phyloP scores from a whole-genome alignment of 169 alveolate genomes.

The Plasmodium berghei region DNA sequence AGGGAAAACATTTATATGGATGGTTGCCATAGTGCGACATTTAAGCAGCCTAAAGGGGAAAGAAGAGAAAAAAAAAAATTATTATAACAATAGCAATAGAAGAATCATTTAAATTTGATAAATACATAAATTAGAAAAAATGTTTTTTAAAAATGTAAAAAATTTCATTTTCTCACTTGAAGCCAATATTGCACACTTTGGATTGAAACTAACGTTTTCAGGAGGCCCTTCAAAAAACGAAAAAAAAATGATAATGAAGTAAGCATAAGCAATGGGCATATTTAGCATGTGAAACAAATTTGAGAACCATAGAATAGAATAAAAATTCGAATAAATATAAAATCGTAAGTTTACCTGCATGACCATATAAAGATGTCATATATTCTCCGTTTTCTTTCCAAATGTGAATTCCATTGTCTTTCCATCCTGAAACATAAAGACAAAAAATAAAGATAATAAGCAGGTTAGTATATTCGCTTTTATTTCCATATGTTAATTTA shows the following conservation, averaged over 20 bases:
- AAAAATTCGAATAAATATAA: not conserved
- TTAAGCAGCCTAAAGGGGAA: constrained; percentile 46
- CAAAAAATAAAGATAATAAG: not conserved
- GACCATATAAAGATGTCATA: constrained; percentile 53
- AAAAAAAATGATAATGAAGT: not conserved
- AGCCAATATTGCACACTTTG: constrained; percentile 54
- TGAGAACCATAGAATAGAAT: not conserved
- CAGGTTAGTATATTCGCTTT: no score
- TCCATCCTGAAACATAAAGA: constrained; percentile 35
- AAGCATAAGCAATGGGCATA: not conserved
- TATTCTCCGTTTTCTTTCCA: constrained; percentile 57
- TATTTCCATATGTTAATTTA: no score
- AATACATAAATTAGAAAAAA: not conserved
- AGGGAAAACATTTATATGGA: constrained; percentile 7
- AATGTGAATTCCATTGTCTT: constrained; percentile 56
- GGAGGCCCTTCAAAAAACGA: constrained; percentile 42
- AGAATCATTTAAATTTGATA: no score
- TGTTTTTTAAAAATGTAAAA: not conserved
- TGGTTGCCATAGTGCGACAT: constrained; percentile 69
- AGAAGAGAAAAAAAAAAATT: not conserved
- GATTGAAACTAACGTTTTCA: constrained; percentile 55
- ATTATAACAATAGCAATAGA: no score
- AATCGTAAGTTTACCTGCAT: constrained; percentile 38
- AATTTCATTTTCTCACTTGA: constrained; percentile 23
- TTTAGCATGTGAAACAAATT: not conserved